Evolutionary conservation across 2,329 filamentous ascomycete genomes (phyloP).

Genomic region (Rhexocercosporidium sp.): DNA sequence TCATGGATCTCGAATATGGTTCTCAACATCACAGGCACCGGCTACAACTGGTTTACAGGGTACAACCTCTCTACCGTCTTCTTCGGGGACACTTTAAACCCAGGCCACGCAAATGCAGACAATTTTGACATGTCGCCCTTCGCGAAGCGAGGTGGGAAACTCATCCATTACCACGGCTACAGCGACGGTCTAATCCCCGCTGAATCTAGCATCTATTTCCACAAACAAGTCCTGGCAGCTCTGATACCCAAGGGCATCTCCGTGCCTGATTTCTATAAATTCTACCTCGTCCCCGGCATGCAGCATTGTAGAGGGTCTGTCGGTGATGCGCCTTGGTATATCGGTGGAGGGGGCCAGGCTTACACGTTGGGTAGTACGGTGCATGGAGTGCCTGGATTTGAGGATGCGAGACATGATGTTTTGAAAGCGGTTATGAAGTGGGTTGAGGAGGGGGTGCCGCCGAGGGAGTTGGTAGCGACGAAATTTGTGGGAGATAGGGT

Average conservation of each 20-base stretch:
- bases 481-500: constrained; percentile 48
- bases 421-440: constrained; percentile 54
- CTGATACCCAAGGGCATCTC: constrained; percentile 47
- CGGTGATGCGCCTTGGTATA: constrained; percentile 49
- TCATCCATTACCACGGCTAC: constrained; percentile 30
- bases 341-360: constrained; percentile 43
- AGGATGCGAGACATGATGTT: constrained; percentile 50
- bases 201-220: constrained; percentile 57
- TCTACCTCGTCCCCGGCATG: constrained; percentile 57
- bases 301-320: constrained; percentile 49
- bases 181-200: constrained; percentile 55
- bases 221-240: constrained; percentile 51
- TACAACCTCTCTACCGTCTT: constrained; percentile 47
- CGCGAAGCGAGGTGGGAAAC: constrained; percentile 42
- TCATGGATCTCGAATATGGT: constrained; percentile 18
- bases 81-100: constrained; percentile 43
- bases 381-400: constrained; percentile 50
- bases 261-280: constrained; percentile 49
- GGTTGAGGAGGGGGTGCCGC: constrained; percentile 50
- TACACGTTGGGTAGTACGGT: constrained; percentile 38
- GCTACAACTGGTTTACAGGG: constrained; percentile 45
- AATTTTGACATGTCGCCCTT: constrained; percentile 54
- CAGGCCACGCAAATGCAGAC: constrained; percentile 55
- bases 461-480: constrained; percentile 44
- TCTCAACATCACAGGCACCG: constrained; percentile 23